Evolutionary conservation across 495 filamentous ascomycete species (phyloP).

Genomic region (Xylaria castorea): DNA sequence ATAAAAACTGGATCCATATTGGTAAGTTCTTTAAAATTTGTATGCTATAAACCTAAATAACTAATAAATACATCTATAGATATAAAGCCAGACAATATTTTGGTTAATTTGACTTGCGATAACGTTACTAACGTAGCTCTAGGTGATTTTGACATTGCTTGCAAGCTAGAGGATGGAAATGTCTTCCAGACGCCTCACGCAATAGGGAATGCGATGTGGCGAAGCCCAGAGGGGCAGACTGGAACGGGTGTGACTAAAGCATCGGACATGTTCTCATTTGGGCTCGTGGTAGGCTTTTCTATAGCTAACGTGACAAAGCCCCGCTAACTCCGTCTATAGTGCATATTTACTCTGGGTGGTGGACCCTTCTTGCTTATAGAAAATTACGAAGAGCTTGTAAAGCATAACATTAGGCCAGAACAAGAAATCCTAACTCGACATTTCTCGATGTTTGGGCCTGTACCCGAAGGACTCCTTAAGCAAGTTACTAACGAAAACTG

Average conservation of each 20-base stretch:
- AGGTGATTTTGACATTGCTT: constrained; percentile 46
- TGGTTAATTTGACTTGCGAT: constrained; percentile 44
- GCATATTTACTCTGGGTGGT: constrained; percentile 42
- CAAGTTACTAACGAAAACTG: constrained; percentile 39
- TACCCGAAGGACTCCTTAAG: constrained; percentile 41
- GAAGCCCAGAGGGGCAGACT: constrained; percentile 44
- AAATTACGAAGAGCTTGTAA: constrained; percentile 40
- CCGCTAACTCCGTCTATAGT: constrained; percentile 41
- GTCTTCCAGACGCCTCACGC: constrained; percentile 37
- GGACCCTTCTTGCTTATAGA: constrained; percentile 37
- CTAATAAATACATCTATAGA: constrained; percentile 39
- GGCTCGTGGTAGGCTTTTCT: constrained; percentile 41
- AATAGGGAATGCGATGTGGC: constrained; percentile 46
- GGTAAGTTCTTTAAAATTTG: constrained; percentile 32
- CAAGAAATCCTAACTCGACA: constrained; percentile 42
- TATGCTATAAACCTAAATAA: constrained; percentile 28
- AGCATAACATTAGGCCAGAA: constrained; percentile 39
- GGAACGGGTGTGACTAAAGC: constrained; percentile 38
- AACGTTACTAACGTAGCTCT: constrained; percentile 40
- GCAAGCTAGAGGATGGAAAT: constrained; percentile 38
- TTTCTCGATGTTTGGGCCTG: constrained; percentile 41
- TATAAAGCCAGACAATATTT: constrained; percentile 47
- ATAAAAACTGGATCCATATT: constrained; percentile 41
- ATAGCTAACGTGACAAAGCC: constrained; percentile 26
- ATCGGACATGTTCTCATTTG: constrained; percentile 43